Evolutionary conservation across 2,329 filamentous ascomycete genomes (phyloP), one percentile per base, ranked within the genome.

Genomic region (Aspergillus calidoustus): DNA sequence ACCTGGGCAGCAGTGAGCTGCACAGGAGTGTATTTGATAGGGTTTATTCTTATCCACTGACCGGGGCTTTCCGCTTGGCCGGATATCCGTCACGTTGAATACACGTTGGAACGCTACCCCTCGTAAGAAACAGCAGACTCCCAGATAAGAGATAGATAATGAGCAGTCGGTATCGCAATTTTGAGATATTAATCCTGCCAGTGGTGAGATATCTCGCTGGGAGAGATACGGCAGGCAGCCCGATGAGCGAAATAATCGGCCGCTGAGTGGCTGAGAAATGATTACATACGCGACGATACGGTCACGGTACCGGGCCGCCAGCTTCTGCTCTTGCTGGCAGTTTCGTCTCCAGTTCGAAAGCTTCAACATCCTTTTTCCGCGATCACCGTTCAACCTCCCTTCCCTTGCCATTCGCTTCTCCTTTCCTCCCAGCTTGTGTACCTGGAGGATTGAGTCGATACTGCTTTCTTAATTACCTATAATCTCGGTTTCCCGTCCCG

Each of bases 391-490:
- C 53, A 58, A 49, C 60, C 54, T 53, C 53, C 57, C 57, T 34
- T 61, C 54, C 58, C 54, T 52, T 61, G 60, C 67, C 67, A 65
- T 70, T 66, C 67, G 56, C 61, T 52, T 63, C 63, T 56, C 65
- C 66, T 65, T 52, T 64, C 63, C 61, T 68, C 69, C 64, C 60
- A 64, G 63, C 67, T 67, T 55, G 52, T 56, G 63, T 59, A 62
- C 59, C 67, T 64, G 71, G 72, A 72, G 74, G 72, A 65, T 66
- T 72, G 64, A 66, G 66, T 69, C 68, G 70, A 66, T 68, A 60
- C 71, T 71, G 70, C 49, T 7, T 66, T 73, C 51, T 55, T 46
- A 54, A 55, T 55, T 67, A 64, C 66, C 48, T 57, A 31, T 70
- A 66, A 65, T 71, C 67, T 69, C 61, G 61, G 61, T 53, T 60